Evolutionary conservation across 495 filamentous ascomycete genomes (phyloP).

Genomic region (Penicillium subrubescens): DNA sequence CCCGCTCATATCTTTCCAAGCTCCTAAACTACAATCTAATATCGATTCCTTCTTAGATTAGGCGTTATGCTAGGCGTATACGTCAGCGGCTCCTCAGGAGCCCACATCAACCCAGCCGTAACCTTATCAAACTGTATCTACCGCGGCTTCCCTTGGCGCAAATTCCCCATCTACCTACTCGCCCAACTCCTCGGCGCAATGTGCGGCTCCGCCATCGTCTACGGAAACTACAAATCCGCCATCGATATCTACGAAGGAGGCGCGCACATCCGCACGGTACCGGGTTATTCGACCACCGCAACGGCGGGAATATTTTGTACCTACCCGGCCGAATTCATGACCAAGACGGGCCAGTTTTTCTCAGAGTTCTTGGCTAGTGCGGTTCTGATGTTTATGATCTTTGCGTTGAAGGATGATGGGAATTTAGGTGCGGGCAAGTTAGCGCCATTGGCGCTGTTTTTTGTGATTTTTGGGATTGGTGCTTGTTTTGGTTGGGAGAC

Average conservation of each 20-base stretch:
- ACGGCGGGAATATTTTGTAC: conserved; percentile 69
- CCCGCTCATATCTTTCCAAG: not conserved
- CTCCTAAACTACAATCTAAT: conserved; percentile 9
- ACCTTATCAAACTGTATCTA: conserved; percentile 65
- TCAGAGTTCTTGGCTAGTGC: conserved; percentile 63
- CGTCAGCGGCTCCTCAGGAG: conserved; percentile 58
- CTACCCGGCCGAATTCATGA: conserved; percentile 64
- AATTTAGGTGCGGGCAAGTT: conserved; percentile 52
- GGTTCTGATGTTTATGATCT: conserved; percentile 68
- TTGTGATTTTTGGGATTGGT: conserved; percentile 66
- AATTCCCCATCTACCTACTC: conserved; percentile 54
- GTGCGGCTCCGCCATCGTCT: conserved; percentile 55
- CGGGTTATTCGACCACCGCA: conserved; percentile 54
- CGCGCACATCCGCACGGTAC: conserved; percentile 55
- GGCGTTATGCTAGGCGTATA: conserved; percentile 72
- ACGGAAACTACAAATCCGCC: conserved; percentile 57
- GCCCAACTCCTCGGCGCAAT: conserved; percentile 60
- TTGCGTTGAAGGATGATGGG: conserved; percentile 63
- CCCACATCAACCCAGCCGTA: conserved; percentile 66
- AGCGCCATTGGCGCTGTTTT: conserved; percentile 61
- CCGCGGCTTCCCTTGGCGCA: conserved; percentile 63
- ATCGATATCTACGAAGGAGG: conserved; percentile 60
- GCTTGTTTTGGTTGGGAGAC: conserved; percentile 72
- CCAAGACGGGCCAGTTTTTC: conserved; percentile 61
- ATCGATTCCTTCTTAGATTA: conserved; percentile 24